Percentiles rank a stretch among this genome's conserved stretches.
phyloP scores from a whole-genome alignment of 2,329 filamentous ascomycete genomes.

The Blumeria graminis region DNA sequence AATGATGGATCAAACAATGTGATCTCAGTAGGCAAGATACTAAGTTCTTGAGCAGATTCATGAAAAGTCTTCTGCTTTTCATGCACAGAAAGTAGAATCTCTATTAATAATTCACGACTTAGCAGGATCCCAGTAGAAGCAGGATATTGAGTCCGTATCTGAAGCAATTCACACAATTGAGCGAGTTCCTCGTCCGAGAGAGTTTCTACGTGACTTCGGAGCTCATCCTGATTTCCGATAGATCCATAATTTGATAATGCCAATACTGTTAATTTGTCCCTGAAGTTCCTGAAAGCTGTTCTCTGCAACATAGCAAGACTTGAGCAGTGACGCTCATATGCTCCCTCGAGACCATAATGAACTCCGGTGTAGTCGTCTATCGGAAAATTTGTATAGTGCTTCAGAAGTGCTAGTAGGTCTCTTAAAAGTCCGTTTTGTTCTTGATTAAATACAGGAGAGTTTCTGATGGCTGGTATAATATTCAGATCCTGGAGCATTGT shows the following conservation, averaged over 20 bases:
- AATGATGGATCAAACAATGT: conserved; percentile 58
- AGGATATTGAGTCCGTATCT: conserved; percentile 67
- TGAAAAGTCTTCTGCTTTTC: conserved; percentile 66
- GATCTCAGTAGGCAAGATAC: conserved; percentile 62
- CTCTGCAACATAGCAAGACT: conserved; percentile 58
- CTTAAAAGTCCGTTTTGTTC: conserved; percentile 54
- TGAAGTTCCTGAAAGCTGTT: conserved; percentile 57
- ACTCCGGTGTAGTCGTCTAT: conserved; percentile 77
- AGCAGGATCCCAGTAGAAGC: conserved; percentile 37
- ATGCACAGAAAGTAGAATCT: conserved; percentile 50
- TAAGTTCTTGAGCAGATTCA: conserved; percentile 45
- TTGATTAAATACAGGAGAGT: conserved; percentile 57
- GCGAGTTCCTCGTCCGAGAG: conserved; percentile 53
- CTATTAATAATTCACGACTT: conserved; percentile 40
- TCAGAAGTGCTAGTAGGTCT: conserved; percentile 56
- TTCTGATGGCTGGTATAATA: conserved; percentile 46
- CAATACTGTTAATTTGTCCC: conserved; percentile 72
- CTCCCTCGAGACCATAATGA: conserved; percentile 46
- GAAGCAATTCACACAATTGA: conserved; percentile 42
- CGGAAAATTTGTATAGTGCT: conserved; percentile 69
- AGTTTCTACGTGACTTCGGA: conserved; percentile 48
- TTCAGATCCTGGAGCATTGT: conserved; percentile 70
- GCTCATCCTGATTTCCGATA: conserved; percentile 56
- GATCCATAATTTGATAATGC: conserved; percentile 81
- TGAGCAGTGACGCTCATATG: conserved; percentile 59